Percentiles rank a stretch among this genome's conserved stretches.
Evolutionary conservation across 78 protist species (phyloP).

Genomic region (Capsaspora owczarzaki): DNA sequence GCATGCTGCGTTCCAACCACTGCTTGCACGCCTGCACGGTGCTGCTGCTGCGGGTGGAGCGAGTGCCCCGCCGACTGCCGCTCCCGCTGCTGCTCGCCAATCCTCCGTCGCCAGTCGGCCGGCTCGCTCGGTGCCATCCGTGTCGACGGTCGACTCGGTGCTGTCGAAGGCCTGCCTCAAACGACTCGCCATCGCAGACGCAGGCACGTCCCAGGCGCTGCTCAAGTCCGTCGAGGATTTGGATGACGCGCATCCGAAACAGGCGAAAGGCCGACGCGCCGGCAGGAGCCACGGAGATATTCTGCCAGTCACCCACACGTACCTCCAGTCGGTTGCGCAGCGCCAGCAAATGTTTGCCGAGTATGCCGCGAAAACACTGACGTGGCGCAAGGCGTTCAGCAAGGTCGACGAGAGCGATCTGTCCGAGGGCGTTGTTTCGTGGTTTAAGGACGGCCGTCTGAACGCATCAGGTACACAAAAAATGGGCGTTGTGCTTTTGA

Average conservation of each 20-base stretch:
- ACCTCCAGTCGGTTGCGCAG: not conserved
- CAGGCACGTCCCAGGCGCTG: not conserved
- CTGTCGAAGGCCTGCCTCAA: not conserved
- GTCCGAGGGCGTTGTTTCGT: not conserved
- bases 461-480: constrained; percentile 21
- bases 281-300: not conserved
- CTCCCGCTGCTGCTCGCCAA: not conserved
- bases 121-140: not conserved
- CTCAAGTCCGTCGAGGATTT: not conserved
- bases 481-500: not conserved
- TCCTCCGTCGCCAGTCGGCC: not conserved
- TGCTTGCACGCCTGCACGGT: not conserved
- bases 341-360: not conserved
- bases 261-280: not conserved
- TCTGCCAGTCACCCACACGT: constrained; percentile 3
- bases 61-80: not conserved
- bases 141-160: not conserved
- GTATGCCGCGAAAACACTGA: not conserved
- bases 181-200: no score
- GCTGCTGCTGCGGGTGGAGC: not conserved
- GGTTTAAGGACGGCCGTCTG: constrained; percentile 28
- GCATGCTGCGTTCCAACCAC: not conserved
- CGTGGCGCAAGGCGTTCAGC: not conserved
- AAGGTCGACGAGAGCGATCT: not conserved
- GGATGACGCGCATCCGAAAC: not conserved